Base-by-base conservation (phyloP, 2,329 filamentous ascomycete species). In the Apiospora phragmitis region DNA sequence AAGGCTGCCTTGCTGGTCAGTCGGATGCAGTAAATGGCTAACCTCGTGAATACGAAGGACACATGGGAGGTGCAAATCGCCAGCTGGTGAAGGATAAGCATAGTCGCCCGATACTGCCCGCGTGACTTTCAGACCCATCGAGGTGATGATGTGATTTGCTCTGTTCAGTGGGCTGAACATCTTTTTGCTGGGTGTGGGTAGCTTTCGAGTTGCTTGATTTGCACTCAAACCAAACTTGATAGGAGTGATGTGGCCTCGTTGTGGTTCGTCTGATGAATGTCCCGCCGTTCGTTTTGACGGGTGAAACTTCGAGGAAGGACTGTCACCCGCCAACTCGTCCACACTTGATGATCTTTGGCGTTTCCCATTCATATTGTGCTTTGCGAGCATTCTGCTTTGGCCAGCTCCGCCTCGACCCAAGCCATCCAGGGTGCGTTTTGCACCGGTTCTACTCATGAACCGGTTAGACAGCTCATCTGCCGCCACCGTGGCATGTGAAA, bases 1-100 rank as follows among this genome's bases (percentile, higher is more conserved):
- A 1, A 72, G 5, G 1, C 73, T 45, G 3, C 73, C 71, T 12
- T 72, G 41, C 9, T 72, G 42, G 68, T 76, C 70, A 14, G 72
- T 73, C 14, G 78, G 76, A 24, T 71, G 71, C 35, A 80, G 72
- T 26, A 76, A 74, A 38, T 73, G 70, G 47, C 75, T 76, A 24
- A 76, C 59, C 35, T 74, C 70, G 65, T 71, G 70, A 42, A 75
- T 41, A 43, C 72, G 74, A 21, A 80, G 72, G 26, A 71, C 74
- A 65, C 74, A 77, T 67, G 68, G 38, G 24, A 73, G 45, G 6
- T 67, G 67, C 66, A 69, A 67, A 26, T 42, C 62, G 7, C 67
- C 62, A 11, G 70, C 65, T 7, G 42, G n/a, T 35, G 70, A 70
- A 29, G 75, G 73, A 66, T 78, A 79, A n/a, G 70, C 69, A 55